Percentiles rank a stretch among this genome's conserved stretches.
phyloP scores from a whole-genome alignment of 1,284 basidiomycete species.

The Abortiporus biennis region DNA sequence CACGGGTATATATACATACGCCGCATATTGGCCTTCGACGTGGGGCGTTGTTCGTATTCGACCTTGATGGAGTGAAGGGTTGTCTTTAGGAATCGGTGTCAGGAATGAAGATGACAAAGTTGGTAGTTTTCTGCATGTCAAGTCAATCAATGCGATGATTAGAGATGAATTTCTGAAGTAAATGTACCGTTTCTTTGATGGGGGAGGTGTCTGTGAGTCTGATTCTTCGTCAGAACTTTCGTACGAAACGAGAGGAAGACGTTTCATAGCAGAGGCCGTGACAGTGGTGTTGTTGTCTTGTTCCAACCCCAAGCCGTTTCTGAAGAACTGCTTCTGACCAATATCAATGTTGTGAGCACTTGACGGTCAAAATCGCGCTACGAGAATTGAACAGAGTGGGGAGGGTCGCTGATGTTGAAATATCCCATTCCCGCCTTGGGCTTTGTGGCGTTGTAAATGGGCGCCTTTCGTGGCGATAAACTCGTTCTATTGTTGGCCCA shows the following conservation, averaged over 20 bases:
- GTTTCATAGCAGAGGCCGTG: slow-evolving; percentile 12
- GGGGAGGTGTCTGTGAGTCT: not conserved
- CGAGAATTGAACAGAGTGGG: too few relatives aligned
- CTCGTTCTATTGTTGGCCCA: too few relatives aligned
- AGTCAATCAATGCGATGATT: too few relatives aligned
- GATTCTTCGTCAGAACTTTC: slow-evolving; percentile 10
- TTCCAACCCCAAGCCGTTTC: too few relatives aligned
- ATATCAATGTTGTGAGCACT: too few relatives aligned
- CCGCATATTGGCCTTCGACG: slow-evolving; percentile 74
- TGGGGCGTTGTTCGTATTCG: slow-evolving; percentile 68
- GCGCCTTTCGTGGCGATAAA: too few relatives aligned
- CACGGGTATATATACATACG: slow-evolving; percentile 64
- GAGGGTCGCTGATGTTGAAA: too few relatives aligned
- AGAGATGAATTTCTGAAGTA: not conserved
- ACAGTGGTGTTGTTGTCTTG: too few relatives aligned
- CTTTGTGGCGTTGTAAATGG: too few relatives aligned
- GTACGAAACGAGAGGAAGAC: slow-evolving; percentile 9
- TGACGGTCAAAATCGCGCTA: too few relatives aligned
- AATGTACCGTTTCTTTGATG: slow-evolving; percentile 11
- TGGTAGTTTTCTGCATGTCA: slow-evolving; percentile 43
- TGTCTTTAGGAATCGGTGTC: slow-evolving; percentile 43
- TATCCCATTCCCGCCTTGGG: too few relatives aligned
- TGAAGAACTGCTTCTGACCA: too few relatives aligned
- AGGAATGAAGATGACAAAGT: slow-evolving; percentile 43
- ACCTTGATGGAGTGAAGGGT: slow-evolving; percentile 73